Evolutionary conservation across 2,329 filamentous ascomycete species (phyloP), one percentile per base, ranked within the genome.

Genomic region (Neopestalotiopsis clavispora): DNA sequence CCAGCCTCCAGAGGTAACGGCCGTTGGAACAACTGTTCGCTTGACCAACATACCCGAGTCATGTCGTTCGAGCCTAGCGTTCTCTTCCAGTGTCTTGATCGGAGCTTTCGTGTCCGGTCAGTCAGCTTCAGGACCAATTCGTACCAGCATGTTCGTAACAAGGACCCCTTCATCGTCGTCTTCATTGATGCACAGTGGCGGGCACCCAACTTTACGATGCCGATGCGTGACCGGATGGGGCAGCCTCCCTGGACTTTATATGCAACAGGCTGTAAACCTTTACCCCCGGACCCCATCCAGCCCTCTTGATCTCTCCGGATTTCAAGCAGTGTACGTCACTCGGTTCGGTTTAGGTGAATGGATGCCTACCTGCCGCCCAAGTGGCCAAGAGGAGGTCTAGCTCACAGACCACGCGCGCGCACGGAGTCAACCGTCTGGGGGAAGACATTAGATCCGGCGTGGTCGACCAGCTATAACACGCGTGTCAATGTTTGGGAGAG

Each of bases 311-410:
- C 17, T 34, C 23, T 20, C 20, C 34, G 34, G 34, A 59, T 30
- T 32, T 62, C 59, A 34, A 5, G 28, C 23, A 62, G 30, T 10
- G 59, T 17, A 9, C 28, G 30, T 62, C 59, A 62, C 59, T 62
- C 59, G 59, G 59, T 62, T 62, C 59, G 32, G 59, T 23, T 42
- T 59, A 14, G 59, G 59, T 40, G 59, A 62, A 13, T 38, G 59
- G 59, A 62, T 38, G 59, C 59, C 59, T 17, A 62, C 1, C 32
- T 59, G 57, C 57, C 57, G 57, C 57, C 57, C 57, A 13, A 34
- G 32, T 28, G 23, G 59, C 4, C 59, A 38, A 62, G 45, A 20
- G 59, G 34, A 30, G 59, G 59, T 62, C 59, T 40, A 62, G 59
- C 59, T 40, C 57, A 12, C 23, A 28, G 3, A 28, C 23, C 23